Percentiles rank a stretch among this genome's conserved stretches.
phyloP scores from a whole-genome alignment of 495 filamentous ascomycete genomes.

The Aspergillus incahuasiensis region DNA sequence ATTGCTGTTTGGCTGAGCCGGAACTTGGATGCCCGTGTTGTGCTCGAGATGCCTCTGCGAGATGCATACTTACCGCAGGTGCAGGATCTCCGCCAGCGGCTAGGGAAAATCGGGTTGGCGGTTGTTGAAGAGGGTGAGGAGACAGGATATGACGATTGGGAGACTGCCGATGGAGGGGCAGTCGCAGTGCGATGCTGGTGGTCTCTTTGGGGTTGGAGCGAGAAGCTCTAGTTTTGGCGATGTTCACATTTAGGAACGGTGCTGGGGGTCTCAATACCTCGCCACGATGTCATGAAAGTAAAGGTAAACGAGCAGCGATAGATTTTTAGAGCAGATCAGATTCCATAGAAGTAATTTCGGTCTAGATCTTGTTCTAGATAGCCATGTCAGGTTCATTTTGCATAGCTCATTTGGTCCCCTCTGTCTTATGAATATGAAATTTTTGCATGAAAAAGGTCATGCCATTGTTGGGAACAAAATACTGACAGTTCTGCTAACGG shows the following conservation, averaged over 20 bases:
- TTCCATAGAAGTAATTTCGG: conserved; percentile 23
- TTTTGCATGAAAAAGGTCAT: neutral
- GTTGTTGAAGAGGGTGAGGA: conserved; percentile 58
- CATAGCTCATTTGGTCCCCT: neutral
- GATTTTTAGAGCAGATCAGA: conserved; percentile 11
- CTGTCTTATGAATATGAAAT: neutral
- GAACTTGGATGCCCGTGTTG: conserved; percentile 43
- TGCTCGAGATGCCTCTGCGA: conserved; percentile 63
- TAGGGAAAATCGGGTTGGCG: conserved; percentile 49
- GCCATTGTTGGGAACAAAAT: neutral
- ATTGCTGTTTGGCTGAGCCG: conserved; percentile 51
- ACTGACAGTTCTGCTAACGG: neutral
- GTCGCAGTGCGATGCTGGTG: conserved; percentile 62
- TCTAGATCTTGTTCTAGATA: neutral
- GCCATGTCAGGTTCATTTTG: neutral
- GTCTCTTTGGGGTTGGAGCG: conserved; percentile 56
- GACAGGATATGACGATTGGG: conserved; percentile 69
- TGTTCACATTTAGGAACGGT: neutral
- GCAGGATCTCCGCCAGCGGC: conserved; percentile 48
- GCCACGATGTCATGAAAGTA: conserved; percentile 25
- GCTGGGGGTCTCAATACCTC: neutral
- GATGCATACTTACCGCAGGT: conserved; percentile 52
- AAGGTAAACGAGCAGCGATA: conserved; percentile 32
- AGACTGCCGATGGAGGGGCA: conserved; percentile 40
- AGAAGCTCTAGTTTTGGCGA: conserved; percentile 30